phyloP scores from a whole-genome alignment of 2,329 filamentous ascomycete genomes.

The Fusarium cyanostomum region DNA sequence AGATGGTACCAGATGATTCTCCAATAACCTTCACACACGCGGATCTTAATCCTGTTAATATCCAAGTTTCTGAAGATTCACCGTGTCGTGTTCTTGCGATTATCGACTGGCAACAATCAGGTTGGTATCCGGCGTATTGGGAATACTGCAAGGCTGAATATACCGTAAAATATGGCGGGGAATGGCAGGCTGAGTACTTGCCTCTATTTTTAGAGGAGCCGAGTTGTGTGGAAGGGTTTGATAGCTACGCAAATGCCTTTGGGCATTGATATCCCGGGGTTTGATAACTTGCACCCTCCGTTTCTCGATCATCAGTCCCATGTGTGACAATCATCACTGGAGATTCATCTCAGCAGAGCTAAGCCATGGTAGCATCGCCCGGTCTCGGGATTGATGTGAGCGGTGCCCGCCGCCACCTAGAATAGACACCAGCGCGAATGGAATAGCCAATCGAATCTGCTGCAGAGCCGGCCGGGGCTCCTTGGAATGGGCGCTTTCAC shows the following conservation, averaged over 20 bases:
- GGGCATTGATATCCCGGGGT: background rate
- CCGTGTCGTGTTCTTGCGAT: no score
- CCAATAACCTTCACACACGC: constrained; percentile 19
- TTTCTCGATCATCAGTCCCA: background rate
- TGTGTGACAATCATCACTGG: no score
- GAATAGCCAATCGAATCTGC: no score
- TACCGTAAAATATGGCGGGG: background rate
- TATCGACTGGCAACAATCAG: no score
- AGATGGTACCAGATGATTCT: background rate
- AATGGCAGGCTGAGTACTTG: constrained; percentile 8
- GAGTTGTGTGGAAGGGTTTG: background rate
- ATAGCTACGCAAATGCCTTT: background rate
- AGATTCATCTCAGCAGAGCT: no score
- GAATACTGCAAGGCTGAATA: background rate
- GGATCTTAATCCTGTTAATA: constrained; percentile 26
- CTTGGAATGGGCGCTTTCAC: no score
- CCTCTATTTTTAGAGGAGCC: background rate
- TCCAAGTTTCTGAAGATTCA: constrained; percentile 14
- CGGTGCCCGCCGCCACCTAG: no score
- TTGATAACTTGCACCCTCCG: constrained; percentile 1
- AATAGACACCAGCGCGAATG: no score
- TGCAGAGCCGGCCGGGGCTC: no score
- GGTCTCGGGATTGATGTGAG: no score
- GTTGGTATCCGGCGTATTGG: background rate
- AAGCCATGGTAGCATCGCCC: no score